Conservation (phyloP, 2,329 filamentous ascomycete genomes). For the Drechslerella dactyloides region DNA sequence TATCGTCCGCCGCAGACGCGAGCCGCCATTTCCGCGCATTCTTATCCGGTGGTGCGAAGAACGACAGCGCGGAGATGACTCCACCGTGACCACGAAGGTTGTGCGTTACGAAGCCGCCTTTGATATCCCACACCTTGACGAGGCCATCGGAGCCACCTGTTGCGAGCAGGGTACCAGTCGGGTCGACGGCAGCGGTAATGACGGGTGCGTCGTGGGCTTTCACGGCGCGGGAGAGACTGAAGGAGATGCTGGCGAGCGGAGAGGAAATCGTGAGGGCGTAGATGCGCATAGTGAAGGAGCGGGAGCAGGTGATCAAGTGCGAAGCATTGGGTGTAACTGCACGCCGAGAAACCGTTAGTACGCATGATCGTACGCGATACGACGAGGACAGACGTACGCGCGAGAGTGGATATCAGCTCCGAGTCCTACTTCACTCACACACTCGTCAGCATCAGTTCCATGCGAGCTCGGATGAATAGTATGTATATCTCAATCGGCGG, state of each 20-base stretch:
- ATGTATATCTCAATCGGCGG: not conserved
- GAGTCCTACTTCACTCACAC: constrained; percentile 66
- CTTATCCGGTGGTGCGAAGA: constrained; percentile 70
- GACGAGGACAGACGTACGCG: constrained; percentile 60
- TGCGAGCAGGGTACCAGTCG: constrained; percentile 84
- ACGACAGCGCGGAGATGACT: constrained; percentile 85
- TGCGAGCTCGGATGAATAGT: too few relatives aligned
- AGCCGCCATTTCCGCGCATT: constrained; percentile 71
- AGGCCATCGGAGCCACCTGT: constrained; percentile 92
- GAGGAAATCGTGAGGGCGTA: constrained; percentile 69
- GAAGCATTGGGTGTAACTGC: constrained; percentile 84
- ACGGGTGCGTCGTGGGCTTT: constrained; percentile 92
- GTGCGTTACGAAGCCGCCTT: constrained; percentile 87
- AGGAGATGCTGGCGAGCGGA: constrained; percentile 63
- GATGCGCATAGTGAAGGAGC: constrained; percentile 94
- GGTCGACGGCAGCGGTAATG: constrained; percentile 81
- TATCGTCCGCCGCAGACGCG: constrained; percentile 91
- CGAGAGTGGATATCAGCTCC: constrained; percentile 77
- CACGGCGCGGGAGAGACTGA: constrained; percentile 75
- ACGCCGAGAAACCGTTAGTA: constrained; percentile 46
- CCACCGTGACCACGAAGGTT: constrained; percentile 93
- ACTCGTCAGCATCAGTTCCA: constrained; percentile 53
- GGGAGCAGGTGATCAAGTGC: constrained; percentile 87
- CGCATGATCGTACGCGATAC: constrained; percentile 12
- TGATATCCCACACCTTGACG: constrained; percentile 96